Percentiles rank a stretch among this genome's conserved stretches.
Evolutionary conservation across 352 stramenopile species (phyloP).

Genomic region (Phytophthora brassicae): DNA sequence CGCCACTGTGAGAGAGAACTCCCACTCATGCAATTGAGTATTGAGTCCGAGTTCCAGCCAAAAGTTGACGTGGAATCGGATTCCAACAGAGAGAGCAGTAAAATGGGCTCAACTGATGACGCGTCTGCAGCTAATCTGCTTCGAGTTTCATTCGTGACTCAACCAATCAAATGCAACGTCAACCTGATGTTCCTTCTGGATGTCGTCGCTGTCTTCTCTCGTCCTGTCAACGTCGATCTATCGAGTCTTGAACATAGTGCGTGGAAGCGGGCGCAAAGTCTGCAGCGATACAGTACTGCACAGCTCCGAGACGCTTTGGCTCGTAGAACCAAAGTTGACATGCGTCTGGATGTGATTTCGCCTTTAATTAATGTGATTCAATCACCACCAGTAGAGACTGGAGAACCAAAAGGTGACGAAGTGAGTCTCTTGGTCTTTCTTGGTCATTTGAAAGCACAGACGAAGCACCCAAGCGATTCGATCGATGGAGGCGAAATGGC

Average conservation of each 20-base stretch:
- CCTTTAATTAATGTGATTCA: slow-evolving; percentile 76
- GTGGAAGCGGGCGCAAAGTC: slow-evolving; percentile 70
- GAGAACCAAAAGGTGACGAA: slow-evolving; percentile 24
- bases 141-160: slow-evolving; percentile 67
- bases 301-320: slow-evolving; percentile 72
- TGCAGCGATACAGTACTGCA: slow-evolving; percentile 76
- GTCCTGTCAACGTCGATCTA: slow-evolving; percentile 75
- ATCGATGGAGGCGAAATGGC: slow-evolving; percentile 13
- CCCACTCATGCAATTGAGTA: slow-evolving; percentile 64
- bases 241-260: slow-evolving; percentile 69
- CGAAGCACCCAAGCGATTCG: slow-evolving; percentile 38
- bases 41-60: slow-evolving; percentile 47
- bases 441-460: slow-evolving; percentile 70
- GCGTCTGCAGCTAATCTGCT: slow-evolving; percentile 37
- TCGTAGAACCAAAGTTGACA: slow-evolving; percentile 67
- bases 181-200: slow-evolving; percentile 76
- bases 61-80: slow-evolving; percentile 17
- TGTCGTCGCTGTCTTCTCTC: slow-evolving; percentile 68
- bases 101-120: slow-evolving; percentile 5
- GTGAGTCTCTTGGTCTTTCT: slow-evolving; percentile 73
- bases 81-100: slow-evolving; percentile 21
- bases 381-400: slow-evolving; percentile 31
- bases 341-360: slow-evolving; percentile 80
- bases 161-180: slow-evolving; percentile 81
- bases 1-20: slow-evolving; percentile 67